Conservation (phyloP, 2,329 filamentous ascomycete genomes). For the Talaromyces sp. region DNA sequence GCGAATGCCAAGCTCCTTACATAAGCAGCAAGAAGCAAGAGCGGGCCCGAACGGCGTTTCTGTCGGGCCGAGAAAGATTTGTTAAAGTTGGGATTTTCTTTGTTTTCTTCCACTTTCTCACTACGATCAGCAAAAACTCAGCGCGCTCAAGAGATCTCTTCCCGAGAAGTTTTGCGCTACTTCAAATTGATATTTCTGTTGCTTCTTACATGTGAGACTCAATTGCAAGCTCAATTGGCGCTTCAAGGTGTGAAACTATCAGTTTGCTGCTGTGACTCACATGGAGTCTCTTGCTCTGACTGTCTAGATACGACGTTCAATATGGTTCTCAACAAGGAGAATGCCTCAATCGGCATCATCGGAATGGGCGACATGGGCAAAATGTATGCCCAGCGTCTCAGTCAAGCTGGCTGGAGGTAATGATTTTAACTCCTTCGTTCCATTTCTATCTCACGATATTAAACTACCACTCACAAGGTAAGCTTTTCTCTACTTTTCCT, state of each 20-base stretch:
- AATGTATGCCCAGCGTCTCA: constrained; percentile 90
- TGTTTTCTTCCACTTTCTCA: neutral
- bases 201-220: constrained; percentile 17
- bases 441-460: constrained; percentile 32
- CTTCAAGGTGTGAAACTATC: neutral
- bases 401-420: constrained; percentile 96
- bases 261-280: neutral
- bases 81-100: constrained; percentile 11
- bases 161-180: neutral
- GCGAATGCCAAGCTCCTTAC: constrained; percentile 13
- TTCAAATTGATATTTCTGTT: neutral
- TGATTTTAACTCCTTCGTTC: constrained; percentile 24
- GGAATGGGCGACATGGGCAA: constrained; percentile 99
- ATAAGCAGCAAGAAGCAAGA: neutral
- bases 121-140: neutral
- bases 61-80: constrained; percentile 14
- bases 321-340: constrained; percentile 52
- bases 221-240: constrained; percentile 14
- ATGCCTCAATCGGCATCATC: constrained; percentile 84
- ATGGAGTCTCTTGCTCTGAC: neutral
- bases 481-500: neutral
- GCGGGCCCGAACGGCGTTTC: neutral
- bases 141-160: too few species aligned
- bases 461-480: neutral
- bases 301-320: constrained; percentile 8